These are phyloP conservation scores for Capronia americana DNA, from an alignment of 2,329 filamentous ascomycete genomes.

Conservation along the genomic window DNA sequence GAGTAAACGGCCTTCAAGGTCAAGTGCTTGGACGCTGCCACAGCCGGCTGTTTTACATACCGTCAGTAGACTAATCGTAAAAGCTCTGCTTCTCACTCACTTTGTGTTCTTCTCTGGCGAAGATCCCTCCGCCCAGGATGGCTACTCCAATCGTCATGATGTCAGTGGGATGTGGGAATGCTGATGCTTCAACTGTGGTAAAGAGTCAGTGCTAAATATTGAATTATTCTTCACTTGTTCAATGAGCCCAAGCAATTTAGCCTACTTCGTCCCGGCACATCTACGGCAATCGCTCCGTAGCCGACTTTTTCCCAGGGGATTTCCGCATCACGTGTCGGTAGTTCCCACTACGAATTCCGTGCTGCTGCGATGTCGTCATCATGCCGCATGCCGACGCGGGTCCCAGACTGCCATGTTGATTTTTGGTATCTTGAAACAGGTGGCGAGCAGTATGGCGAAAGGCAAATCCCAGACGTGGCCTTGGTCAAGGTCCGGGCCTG, in stretches of 20 bases:
- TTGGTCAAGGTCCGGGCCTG: background rate
- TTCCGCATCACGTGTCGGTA: constrained; percentile 1
- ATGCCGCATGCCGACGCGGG: background rate
- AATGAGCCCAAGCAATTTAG: background rate
- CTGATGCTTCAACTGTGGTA: background rate
- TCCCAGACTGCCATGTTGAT: background rate
- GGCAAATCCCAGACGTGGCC: background rate
- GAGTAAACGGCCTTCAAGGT: constrained; percentile 65
- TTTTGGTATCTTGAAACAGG: constrained; percentile 1
- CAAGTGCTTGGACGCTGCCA: constrained; percentile 54
- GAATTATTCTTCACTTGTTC: background rate
- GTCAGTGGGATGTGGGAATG: background rate
- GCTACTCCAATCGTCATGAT: constrained; percentile 56
- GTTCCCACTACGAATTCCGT: background rate
- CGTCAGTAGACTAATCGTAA: background rate
- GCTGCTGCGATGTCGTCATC: background rate
- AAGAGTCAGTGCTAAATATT: too few relatives aligned
- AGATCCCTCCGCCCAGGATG: constrained; percentile 63
- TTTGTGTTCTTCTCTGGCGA: constrained; percentile 63
- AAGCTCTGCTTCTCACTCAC: constrained; percentile 42
- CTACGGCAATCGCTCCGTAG: constrained; percentile 8
- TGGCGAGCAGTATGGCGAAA: constrained; percentile 2
- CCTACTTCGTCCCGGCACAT: constrained; percentile 3
- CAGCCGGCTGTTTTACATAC: constrained; percentile 53
- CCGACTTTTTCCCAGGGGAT: background rate